Evolutionary conservation across 257 asterid genomes (phyloP), one percentile per base, ranked within the genome.

Genomic region (Coffea canephora): DNA sequence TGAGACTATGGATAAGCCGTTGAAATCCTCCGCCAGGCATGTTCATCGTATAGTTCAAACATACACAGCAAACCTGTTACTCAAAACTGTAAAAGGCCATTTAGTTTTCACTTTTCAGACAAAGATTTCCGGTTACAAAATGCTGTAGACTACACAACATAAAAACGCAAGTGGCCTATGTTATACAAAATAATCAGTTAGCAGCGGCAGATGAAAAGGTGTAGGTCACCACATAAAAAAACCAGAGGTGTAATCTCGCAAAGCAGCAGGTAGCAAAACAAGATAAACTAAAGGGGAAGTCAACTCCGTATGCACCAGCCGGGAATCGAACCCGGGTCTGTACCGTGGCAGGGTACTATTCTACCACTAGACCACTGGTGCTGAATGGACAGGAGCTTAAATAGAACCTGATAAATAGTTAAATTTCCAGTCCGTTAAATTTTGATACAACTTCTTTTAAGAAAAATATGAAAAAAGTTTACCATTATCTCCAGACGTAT

Each of bases 301-400:
- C 61, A 15, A 13, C 43, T 39, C 5, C 43, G 2, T 4, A 13
- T 93, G 98, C 98, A 95, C 91, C 97, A 91, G 93, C 97, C 91
- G 94, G 95, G 97, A 93, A 91, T 91, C 93, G 93, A 95, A 91
- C 96, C 97, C 90, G 97, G 97, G 94, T 93, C 93, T 91, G 96
- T 91, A 93, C 95, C 92, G 95, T 95, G 96, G 94, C 93, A 93
- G 98, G 92, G 93, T 91, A 91, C 73, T 64, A 76, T 81, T 81
- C 84, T 77, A 81, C 84, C 84, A 71, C 84, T 76, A 81, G 78
- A 70, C 84, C 74, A 76, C 74, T 76, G 78, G 81, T 81, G 81
- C 34, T 31, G 34, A 0, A 31, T 31, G 34, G 34, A 31, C 34
- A 31, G 34, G 34, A 31, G 34, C 34, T 31, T 31, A 31, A 31